Percentiles rank a stretch among this genome's conserved stretches.
Conservation (phyloP, 169 alveolate genomes). For the Eimeria falciformis region DNA sequence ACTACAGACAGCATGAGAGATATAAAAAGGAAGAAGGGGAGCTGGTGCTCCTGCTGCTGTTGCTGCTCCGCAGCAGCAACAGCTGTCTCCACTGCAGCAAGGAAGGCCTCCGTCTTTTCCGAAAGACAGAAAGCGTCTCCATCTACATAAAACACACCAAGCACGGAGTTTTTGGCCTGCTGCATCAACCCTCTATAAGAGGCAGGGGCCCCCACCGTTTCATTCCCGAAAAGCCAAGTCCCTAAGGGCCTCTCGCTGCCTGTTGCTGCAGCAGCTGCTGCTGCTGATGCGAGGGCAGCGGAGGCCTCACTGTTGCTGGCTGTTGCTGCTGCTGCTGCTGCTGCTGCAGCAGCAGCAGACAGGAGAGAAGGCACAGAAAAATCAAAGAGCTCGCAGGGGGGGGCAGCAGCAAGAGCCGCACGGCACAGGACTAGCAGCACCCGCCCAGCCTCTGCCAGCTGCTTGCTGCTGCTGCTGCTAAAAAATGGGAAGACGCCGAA, state of each 20-base stretch:
- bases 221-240: constrained; percentile 8
- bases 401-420: not conserved
- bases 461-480: constrained; percentile 40
- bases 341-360: constrained; percentile 36
- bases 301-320: constrained; percentile 23
- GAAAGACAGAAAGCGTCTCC: not conserved
- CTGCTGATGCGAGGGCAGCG: not conserved
- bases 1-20: constrained; percentile 4
- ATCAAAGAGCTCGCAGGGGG: constrained; percentile 20
- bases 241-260: constrained; percentile 23
- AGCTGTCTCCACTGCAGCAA: constrained; percentile 15
- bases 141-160: not conserved
- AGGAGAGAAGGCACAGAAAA: not conserved
- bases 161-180: not conserved
- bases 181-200: not conserved
- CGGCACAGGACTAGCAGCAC: constrained; percentile 24
- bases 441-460: constrained; percentile 1
- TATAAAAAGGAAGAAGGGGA: not conserved
- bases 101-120: constrained; percentile 25
- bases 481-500: constrained; percentile 14
- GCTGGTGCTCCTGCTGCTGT: not conserved
- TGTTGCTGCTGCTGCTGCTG: not conserved
- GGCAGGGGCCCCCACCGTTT: not conserved
- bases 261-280: constrained; percentile 3
- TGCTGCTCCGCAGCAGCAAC: not conserved